These are phyloP conservation scores for Huntiella decipiens DNA, from an alignment of 2,329 filamentous ascomycete genomes.

Conservation along the genomic window DNA sequence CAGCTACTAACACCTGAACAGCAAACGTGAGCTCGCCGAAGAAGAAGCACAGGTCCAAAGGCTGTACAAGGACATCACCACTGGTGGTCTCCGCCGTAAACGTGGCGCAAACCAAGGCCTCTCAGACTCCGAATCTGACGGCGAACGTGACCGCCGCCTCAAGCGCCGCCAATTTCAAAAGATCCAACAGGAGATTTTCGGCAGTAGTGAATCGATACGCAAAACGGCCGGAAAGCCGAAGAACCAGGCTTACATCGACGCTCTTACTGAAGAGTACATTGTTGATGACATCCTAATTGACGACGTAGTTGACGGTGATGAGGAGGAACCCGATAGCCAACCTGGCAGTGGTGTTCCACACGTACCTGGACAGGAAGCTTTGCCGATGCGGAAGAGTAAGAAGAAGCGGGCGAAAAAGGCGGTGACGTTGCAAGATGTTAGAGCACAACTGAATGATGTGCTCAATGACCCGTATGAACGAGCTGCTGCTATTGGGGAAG, in stretches of 20 bases:
- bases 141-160: constrained; percentile 55
- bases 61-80: constrained; percentile 82
- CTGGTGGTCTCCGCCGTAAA: constrained; percentile 69
- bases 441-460: constrained; percentile 65
- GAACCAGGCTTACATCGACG: constrained; percentile 74
- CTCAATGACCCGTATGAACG: constrained; percentile 43
- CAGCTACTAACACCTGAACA: constrained; percentile 17
- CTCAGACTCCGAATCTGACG: constrained; percentile 78
- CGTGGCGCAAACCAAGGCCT: constrained; percentile 66
- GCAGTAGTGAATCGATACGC: constrained; percentile 68
- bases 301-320: constrained; percentile 26
- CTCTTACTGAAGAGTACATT: constrained; percentile 64
- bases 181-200: constrained; percentile 74
- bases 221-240: constrained; percentile 81
- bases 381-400: constrained; percentile 6
- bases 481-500: constrained; percentile 28
- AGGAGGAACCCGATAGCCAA: constrained; percentile 18
- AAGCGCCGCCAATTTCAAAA: constrained; percentile 78
- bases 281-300: constrained; percentile 65
- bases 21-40: constrained; percentile 56
- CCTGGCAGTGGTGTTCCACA: not conserved
- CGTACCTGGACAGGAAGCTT: not conserved
- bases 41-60: constrained; percentile 83
- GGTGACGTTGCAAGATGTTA: constrained; percentile 37
- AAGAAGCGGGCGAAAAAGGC: constrained; percentile 10